A percentile compares a stretch with the other conserved stretches of the same genome.
These are phyloP conservation scores for Epichloe hybrida DNA, from an alignment of 2,329 filamentous ascomycete genomes.

Conservation along the genomic window DNA sequence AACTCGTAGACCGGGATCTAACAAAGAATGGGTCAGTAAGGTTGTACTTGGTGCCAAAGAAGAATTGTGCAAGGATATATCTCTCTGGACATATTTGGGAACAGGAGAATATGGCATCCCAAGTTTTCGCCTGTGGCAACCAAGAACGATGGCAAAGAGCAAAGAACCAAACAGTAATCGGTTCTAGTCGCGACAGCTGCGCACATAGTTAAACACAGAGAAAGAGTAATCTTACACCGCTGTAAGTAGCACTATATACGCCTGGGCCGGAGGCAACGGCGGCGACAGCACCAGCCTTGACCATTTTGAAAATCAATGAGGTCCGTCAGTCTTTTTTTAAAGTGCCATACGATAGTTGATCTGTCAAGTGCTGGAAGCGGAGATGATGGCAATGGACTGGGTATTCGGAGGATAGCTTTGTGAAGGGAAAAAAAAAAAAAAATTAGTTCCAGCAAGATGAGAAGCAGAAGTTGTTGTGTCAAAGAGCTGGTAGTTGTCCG, in stretches of 20 bases:
- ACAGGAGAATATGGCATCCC: background rate
- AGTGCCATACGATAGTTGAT: background rate
- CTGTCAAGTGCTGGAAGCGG: background rate
- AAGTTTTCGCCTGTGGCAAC: background rate
- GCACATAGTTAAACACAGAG: background rate
- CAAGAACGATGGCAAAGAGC: background rate
- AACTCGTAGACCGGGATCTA: constrained; percentile 93
- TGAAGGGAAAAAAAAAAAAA: background rate
- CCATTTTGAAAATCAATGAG: constrained; percentile 27
- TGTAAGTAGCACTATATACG: constrained; percentile 57
- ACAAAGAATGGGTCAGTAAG: background rate
- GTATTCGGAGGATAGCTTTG: background rate
- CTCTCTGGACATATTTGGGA: background rate
- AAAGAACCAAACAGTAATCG: background rate
- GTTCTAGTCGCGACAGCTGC: background rate
- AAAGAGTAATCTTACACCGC: constrained; percentile 38
- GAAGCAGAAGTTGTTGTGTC: background rate
- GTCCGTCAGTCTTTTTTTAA: background rate
- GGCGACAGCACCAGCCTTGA: constrained; percentile 25
- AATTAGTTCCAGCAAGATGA: background rate
- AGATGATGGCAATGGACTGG: background rate
- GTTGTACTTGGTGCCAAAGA: background rate
- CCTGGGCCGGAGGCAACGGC: constrained; percentile 26
- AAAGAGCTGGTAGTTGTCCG: background rate
- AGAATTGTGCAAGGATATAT: background rate